These are phyloP conservation scores for Aspergillus vadensis DNA, from an alignment of 2,329 filamentous ascomycete genomes.

Conservation along the genomic window DNA sequence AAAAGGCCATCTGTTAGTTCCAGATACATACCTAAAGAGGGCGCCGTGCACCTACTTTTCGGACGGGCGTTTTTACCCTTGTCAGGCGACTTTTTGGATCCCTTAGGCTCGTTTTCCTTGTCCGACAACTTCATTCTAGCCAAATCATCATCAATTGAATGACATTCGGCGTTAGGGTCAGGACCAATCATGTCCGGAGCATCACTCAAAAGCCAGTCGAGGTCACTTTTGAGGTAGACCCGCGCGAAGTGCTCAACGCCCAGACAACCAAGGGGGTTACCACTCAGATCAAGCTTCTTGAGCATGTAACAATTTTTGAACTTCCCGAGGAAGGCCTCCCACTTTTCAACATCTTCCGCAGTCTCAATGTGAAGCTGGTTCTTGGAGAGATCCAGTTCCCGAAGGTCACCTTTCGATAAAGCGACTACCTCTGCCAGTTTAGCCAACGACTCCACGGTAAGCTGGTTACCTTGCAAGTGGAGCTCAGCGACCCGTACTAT, in stretches of 20 bases:
- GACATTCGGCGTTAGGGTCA: slow-evolving; percentile 1
- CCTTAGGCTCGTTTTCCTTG: slow-evolving; percentile 22
- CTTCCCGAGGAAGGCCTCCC: slow-evolving; percentile 48
- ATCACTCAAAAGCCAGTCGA: slow-evolving; percentile 35
- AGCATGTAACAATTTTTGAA: slow-evolving; percentile 48
- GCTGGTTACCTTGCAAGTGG: slow-evolving; percentile 47
- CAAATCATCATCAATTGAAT: slow-evolving; percentile 13
- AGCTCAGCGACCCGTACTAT: slow-evolving; percentile 47
- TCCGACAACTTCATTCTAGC: slow-evolving; percentile 13
- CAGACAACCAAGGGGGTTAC: slow-evolving; percentile 45
- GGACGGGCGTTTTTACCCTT: slow-evolving; percentile 20
- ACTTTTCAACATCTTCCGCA: slow-evolving; percentile 41
- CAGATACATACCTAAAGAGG: not conserved
- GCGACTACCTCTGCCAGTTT: slow-evolving; percentile 46
- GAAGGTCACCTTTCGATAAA: slow-evolving; percentile 47
- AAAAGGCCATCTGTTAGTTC: slow-evolving; percentile 7
- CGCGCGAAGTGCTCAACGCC: slow-evolving; percentile 51
- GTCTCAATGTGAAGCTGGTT: slow-evolving; percentile 48
- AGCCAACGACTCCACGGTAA: slow-evolving; percentile 46
- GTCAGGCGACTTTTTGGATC: slow-evolving; percentile 20
- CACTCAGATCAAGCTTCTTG: slow-evolving; percentile 48
- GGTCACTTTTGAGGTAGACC: slow-evolving; percentile 43
- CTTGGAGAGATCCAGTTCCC: slow-evolving; percentile 49
- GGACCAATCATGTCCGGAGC: slow-evolving; percentile 22
- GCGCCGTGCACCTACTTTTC: slow-evolving; percentile 13